Conservation (phyloP, 2,329 filamentous ascomycete species). For the Aspergillus oerlinghausenensis region DNA sequence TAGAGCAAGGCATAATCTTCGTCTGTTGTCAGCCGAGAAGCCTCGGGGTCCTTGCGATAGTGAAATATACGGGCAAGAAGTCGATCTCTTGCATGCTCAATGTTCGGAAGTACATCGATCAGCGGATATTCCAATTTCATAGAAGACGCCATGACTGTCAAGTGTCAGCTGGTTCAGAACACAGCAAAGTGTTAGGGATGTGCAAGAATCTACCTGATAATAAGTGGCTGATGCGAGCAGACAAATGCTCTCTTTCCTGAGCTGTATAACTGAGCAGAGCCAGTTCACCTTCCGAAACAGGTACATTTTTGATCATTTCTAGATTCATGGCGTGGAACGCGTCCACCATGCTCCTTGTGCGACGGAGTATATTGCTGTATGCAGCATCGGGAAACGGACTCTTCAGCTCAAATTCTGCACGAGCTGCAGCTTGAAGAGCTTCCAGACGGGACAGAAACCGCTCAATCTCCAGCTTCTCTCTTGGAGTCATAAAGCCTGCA, state of each 20-base stretch:
- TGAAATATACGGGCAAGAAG: conserved; percentile 82
- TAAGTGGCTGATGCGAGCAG: conserved; percentile 85
- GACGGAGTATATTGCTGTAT: conserved; percentile 69
- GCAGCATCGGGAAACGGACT: conserved; percentile 76
- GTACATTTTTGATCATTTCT: conserved; percentile 74
- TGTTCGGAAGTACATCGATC: conserved; percentile 80
- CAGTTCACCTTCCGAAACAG: conserved; percentile 73
- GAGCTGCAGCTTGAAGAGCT: conserved; percentile 64
- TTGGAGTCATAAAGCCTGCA: conserved; percentile 74
- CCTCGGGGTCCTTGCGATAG: conserved; percentile 67
- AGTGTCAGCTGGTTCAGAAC: conserved; percentile 5
- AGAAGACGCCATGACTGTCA: conserved; percentile 80
- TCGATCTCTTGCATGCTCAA: conserved; percentile 73
- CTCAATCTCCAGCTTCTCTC: conserved; percentile 82
- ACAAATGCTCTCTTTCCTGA: conserved; percentile 73
- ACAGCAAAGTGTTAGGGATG: background rate
- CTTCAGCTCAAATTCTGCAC: conserved; percentile 82
- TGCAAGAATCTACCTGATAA: conserved; percentile 48
- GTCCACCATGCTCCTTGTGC: conserved; percentile 80
- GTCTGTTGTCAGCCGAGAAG: conserved; percentile 42
- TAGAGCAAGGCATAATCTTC: conserved; percentile 87
- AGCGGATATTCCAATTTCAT: conserved; percentile 93
- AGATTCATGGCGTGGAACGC: conserved; percentile 96
- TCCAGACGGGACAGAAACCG: conserved; percentile 72
- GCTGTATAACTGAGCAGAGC: conserved; percentile 75